These are phyloP conservation scores for Xylaria palmicola DNA, from an alignment of 495 filamentous ascomycete species.

Conservation along the genomic window DNA sequence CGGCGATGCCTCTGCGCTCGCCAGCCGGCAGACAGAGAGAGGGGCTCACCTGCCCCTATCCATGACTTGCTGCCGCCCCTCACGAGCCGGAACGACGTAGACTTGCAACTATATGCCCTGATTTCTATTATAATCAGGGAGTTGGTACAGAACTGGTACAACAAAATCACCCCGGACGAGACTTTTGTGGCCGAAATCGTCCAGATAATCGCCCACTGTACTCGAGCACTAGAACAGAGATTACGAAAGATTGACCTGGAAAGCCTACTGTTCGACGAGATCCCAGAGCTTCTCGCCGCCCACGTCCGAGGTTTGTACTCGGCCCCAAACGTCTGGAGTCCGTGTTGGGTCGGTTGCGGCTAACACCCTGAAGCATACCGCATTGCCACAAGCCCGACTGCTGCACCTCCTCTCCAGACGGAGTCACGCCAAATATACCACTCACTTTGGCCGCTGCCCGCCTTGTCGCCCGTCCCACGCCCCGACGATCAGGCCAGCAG, in stretches of 20 bases:
- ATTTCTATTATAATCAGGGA: conserved; percentile 85
- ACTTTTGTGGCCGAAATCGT: conserved; percentile 82
- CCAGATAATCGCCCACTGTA: conserved; percentile 85
- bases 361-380: conserved; percentile 50
- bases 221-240: conserved; percentile 79
- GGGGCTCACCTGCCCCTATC: conserved; percentile 45
- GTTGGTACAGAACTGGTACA: conserved; percentile 90
- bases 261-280: conserved; percentile 80
- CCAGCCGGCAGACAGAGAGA: conserved; percentile 46
- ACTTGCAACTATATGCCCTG: conserved; percentile 87
- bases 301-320: conserved; percentile 72
- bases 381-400: conserved; percentile 47
- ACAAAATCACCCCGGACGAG: conserved; percentile 85
- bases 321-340: neutral
- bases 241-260: conserved; percentile 79
- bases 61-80: conserved; percentile 85
- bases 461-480: conserved; percentile 72
- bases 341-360: conserved; percentile 6
- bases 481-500: conserved; percentile 48
- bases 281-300: conserved; percentile 75
- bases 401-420: conserved; percentile 56
- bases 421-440: conserved; percentile 74
- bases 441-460: conserved; percentile 75
- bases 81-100: conserved; percentile 88
- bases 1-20: conserved; percentile 51